Conservation (phyloP, 805 yeast genomes). For the Millerozyma miso region DNA sequence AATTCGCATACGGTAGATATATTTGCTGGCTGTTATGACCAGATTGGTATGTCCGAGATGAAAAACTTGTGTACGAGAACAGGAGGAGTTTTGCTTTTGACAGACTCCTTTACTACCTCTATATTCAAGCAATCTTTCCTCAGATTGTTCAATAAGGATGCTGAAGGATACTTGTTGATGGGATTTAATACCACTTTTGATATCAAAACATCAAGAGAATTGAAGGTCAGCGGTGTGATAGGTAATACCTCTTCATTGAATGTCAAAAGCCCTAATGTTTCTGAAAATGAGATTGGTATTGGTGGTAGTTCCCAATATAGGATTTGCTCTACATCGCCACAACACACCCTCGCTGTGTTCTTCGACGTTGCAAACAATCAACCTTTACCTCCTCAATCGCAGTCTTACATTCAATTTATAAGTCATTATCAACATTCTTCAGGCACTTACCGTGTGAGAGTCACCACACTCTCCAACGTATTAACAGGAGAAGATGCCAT, state of each 20-base stretch:
- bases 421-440: conserved; percentile 95
- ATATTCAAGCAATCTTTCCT: conserved; percentile 90
- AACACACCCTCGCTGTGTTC: conserved; percentile 83
- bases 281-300: conserved; percentile 90
- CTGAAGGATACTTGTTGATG: conserved; percentile 79
- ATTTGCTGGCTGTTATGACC: conserved; percentile 95
- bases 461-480: conserved; percentile 71
- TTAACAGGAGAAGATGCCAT: conserved; percentile 48
- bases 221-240: conserved; percentile 87
- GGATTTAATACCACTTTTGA: conserved; percentile 88
- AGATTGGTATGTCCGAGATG: conserved; percentile 94
- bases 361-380: conserved; percentile 65
- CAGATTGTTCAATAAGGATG: conserved; percentile 83
- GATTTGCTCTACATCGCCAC: conserved; percentile 79
- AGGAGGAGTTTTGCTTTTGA: conserved; percentile 83
- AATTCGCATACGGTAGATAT: conserved; percentile 81
- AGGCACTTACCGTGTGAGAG: conserved; percentile 84
- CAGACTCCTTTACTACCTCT: conserved; percentile 93
- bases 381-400: conserved; percentile 44
- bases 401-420: conserved; percentile 70
- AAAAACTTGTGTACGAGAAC: conserved; percentile 77
- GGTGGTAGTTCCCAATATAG: conserved; percentile 91
- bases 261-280: conserved; percentile 67
- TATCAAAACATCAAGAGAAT: conserved; percentile 80
- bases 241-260: conserved; percentile 84